phyloP scores from a whole-genome alignment of 2,329 filamentous ascomycete genomes.

The Bipolaris zeicola region DNA sequence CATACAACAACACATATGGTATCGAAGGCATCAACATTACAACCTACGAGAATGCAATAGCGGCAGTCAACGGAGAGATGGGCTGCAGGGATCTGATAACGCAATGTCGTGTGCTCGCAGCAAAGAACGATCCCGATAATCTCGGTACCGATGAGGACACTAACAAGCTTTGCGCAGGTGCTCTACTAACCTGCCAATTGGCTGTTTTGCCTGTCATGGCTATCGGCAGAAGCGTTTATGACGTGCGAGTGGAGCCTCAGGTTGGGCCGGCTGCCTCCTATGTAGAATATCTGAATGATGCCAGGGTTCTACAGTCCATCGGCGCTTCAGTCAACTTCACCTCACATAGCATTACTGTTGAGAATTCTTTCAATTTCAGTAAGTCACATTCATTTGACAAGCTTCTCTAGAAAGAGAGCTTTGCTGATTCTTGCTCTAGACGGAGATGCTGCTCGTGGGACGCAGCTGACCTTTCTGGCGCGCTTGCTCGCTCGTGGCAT shows the following conservation, averaged over 20 bases:
- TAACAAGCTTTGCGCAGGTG: constrained; percentile 24
- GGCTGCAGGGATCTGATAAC: constrained; percentile 59
- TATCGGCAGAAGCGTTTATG: constrained; percentile 50
- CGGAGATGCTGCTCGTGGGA: constrained; percentile 53
- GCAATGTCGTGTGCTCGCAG: constrained; percentile 42
- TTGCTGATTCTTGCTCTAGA: constrained; percentile 34
- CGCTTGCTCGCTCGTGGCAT: constrained; percentile 51
- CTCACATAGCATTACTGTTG: constrained; percentile 49
- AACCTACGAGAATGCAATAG: constrained; percentile 55
- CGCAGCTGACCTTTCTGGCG: constrained; percentile 49
- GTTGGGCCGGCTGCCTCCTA: constrained; percentile 52
- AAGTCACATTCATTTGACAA: constrained; percentile 1
- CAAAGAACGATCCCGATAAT: constrained; percentile 40
- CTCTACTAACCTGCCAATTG: constrained; percentile 31
- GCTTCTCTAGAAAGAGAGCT: not conserved
- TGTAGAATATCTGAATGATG: constrained; percentile 58
- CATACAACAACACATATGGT: constrained; percentile 69
- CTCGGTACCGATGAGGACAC: constrained; percentile 41
- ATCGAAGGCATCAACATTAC: constrained; percentile 62
- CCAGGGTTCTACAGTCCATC: constrained; percentile 55
- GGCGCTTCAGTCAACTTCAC: constrained; percentile 59
- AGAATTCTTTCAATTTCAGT: constrained; percentile 47
- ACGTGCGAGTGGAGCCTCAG: constrained; percentile 49
- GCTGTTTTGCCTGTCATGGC: constrained; percentile 23
- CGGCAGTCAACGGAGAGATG: constrained; percentile 53